A percentile compares a stretch with the other conserved stretches of the same genome.
phyloP scores from a whole-genome alignment of 306 rosid species.

The Vigna angularis region DNA sequence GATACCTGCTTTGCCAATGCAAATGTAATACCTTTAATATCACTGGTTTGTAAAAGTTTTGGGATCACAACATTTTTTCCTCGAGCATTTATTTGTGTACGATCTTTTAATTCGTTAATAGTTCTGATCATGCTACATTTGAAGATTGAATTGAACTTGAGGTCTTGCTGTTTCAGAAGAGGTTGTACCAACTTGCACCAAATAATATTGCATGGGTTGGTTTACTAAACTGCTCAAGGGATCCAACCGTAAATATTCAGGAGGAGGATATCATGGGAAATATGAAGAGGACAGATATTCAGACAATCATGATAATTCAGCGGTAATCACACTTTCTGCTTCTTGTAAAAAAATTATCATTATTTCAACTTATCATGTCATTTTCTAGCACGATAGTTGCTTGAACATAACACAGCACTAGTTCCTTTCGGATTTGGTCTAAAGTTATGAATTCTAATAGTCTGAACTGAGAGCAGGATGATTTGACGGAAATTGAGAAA shows the following conservation, averaged over 20 bases:
- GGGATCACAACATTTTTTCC: slow-evolving; percentile 27
- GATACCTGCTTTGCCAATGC: slow-evolving; percentile 5
- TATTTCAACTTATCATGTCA: slow-evolving; percentile 20
- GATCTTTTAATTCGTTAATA: background rate
- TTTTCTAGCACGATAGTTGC: slow-evolving; percentile 21
- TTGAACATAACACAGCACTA: slow-evolving; percentile 29
- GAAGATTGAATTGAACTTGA: slow-evolving; percentile 6
- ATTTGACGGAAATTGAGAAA: slow-evolving; percentile 60
- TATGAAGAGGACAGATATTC: slow-evolving; percentile 62
- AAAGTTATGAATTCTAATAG: slow-evolving; percentile 46
- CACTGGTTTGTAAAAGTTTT: slow-evolving; percentile 13
- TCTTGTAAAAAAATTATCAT: slow-evolving; percentile 15
- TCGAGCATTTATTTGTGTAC: slow-evolving; percentile 12
- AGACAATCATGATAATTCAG: slow-evolving; percentile 56
- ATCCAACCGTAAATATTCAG: slow-evolving; percentile 61
- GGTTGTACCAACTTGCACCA: slow-evolving; percentile 40
- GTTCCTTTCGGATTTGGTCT: slow-evolving; percentile 37
- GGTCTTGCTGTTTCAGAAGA: slow-evolving; percentile 46
- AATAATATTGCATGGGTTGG: slow-evolving; percentile 74
- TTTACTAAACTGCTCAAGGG: slow-evolving; percentile 87
- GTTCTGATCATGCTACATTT: slow-evolving; percentile 28
- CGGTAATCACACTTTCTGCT: slow-evolving; percentile 60
- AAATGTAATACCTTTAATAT: slow-evolving; percentile 5
- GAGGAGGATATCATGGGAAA: slow-evolving; percentile 58
- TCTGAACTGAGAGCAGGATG: slow-evolving; percentile 69